Evolutionary conservation across 2,329 filamentous ascomycete genomes (phyloP), one percentile per base, ranked within the genome.

Genomic region (Fusarium nurragi): DNA sequence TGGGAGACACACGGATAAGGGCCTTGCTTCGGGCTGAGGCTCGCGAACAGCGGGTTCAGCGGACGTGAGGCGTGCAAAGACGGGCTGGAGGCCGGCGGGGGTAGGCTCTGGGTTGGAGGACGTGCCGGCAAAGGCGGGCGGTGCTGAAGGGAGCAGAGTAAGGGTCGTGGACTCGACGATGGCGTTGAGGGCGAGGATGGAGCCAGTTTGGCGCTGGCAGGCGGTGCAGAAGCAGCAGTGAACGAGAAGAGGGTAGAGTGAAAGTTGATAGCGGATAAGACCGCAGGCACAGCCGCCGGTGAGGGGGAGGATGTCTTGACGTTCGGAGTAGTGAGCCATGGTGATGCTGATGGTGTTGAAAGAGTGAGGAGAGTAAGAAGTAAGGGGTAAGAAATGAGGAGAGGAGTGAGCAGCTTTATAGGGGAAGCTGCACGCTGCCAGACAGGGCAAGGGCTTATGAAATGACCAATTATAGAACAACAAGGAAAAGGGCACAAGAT

Each of bases 241-340:
- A 30, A 79, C 75, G 48, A 79, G 61, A 38, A 83, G 70, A 19
- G 80, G 74, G n/a, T 89, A 78, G 4, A 89, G 77, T 68, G 86
- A 86, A 28, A 87, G 81, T 13, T 88, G 77, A 74, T 91, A 90
- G 74, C 89, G 90, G 65, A 90, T 81, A 70, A 90, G 87, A 14
- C 88, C 88, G 74, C 89, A 92, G 49, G 86, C 84, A 74, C 91
- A 92, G 56, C 87, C 88, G 54, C 77, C 76, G 28, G 72, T 54
- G 60, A 79, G 68, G 60, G 74, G 73, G 56, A 74, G 69, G 49
- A 71, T 58, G 48, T 68, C 46, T 39, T 65, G 53, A 19, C 61
- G 69, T 39, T 71, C 45, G 12, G 69, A 66, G 69, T 73, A 73
- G 55, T 72, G 70, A 45, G 65, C 18, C 62, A 58, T 69, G 28